Conservation (phyloP, 805 yeast species). For the Hanseniaspora taiwanica region DNA sequence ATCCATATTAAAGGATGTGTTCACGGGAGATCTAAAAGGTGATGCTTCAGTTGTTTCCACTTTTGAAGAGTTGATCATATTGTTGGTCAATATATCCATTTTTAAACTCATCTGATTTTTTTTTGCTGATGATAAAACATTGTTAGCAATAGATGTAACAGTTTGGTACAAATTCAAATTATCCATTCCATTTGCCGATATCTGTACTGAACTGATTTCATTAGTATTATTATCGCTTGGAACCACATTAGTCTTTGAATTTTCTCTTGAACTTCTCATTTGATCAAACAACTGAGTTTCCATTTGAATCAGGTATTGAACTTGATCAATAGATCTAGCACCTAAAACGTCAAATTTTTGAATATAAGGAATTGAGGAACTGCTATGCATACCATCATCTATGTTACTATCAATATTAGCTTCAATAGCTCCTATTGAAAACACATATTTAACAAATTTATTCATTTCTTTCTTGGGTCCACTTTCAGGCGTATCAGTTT, state of each 20-base stretch:
- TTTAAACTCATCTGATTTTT: not conserved
- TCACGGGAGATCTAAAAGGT: no score
- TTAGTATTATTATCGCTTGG: no score
- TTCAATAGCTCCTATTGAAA: constrained; percentile 23
- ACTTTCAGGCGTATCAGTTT: not conserved
- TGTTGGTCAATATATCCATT: not conserved
- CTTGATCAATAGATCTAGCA: constrained; percentile 59
- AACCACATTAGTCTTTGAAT: not conserved
- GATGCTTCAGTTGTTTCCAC: no score
- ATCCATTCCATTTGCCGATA: constrained; percentile 19
- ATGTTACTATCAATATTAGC: constrained; percentile 6
- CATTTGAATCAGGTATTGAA: constrained; percentile 39
- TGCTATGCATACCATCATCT: not conserved
- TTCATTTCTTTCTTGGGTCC: constrained; percentile 23
- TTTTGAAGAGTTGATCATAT: not conserved
- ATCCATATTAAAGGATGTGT: no score
- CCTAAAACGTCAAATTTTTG: constrained; percentile 49
- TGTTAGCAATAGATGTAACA: constrained; percentile 22
- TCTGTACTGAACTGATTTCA: no score
- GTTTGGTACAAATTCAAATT: constrained; percentile 23
- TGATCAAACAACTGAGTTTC: constrained; percentile 26
- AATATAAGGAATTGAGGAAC: no score
- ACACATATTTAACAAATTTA: constrained; percentile 24
- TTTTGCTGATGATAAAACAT: constrained; percentile 22
- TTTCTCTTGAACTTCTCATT: constrained; percentile 1